Evolutionary conservation across 2,329 filamentous ascomycete species (phyloP), one percentile per base, ranked within the genome.

Genomic region (Monilinia fructicola): DNA sequence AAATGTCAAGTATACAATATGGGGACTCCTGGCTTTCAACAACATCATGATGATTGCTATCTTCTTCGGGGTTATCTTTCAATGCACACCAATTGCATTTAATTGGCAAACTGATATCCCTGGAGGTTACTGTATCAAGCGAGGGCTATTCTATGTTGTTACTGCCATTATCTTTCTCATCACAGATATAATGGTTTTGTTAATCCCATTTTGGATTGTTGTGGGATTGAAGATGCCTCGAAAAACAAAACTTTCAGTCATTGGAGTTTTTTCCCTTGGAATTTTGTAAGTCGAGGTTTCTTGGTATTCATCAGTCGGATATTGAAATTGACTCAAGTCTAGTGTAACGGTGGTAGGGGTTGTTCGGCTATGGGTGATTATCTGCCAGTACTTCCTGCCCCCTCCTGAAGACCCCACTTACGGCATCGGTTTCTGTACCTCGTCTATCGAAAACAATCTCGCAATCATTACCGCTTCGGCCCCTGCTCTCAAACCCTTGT

Each of bases 141-240:
- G 40, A 55, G 54, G 35, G 1, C 2, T 23, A 40, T 55, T 40
- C 3, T 55, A 55, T 55, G 6, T 3, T 40, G 35, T 16, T 16
- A 40, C 35, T 23, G n/a, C 35, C 16, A n/a, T 40, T 40, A 2
- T 55, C 16, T 38, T 38, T 55, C 54, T 60, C 11, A 2, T 60
- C 26, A 60, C 56, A 10, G 56, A 60, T 23, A 46, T 60, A n/a
- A 14, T 31, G 26, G 56, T 60, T 60, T 35, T 60, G 12, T 9
- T 21, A 9, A 14, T 60, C 16, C 56, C 42, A 60, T 31, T 60
- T 9, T 60, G 56, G 18, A 60, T 60, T 11, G 44, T 60, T 18
- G n/a, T 35, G 21, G 26, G 18, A n/a, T 60, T 60, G 56, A 60
- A 60, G 35, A 60, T 60, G 56, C 18, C 56, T 6, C 26, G 40